These are phyloP conservation scores for Lentinula sp. DNA, from an alignment of 768 basidiomycete species.

Conservation along the genomic window DNA sequence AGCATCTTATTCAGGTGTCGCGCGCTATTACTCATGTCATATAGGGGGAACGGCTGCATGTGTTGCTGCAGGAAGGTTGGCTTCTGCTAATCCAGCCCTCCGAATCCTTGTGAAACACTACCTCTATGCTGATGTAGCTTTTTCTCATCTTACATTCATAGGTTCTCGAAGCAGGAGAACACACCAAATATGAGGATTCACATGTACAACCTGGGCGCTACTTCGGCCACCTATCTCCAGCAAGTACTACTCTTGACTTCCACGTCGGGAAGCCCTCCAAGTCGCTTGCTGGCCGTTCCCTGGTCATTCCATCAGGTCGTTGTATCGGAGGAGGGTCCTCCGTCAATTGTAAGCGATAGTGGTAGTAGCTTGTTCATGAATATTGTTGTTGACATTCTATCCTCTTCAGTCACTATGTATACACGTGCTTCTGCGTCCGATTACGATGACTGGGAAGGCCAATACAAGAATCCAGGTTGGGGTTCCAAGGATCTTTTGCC, in stretches of 20 bases:
- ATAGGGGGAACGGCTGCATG: conserved; percentile 30
- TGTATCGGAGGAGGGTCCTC: conserved; percentile 42
- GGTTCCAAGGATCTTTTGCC: conserved; percentile 36
- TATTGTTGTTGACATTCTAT: not conserved
- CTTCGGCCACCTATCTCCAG: conserved; percentile 23
- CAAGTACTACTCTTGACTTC: conserved; percentile 26
- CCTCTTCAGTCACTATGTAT: conserved; percentile 26
- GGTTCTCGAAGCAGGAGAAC: conserved; percentile 34
- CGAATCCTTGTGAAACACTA: conserved; percentile 26
- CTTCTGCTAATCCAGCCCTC: conserved; percentile 28
- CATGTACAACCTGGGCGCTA: conserved; percentile 38
- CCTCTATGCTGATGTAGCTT: not conserved
- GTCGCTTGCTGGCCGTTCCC: conserved; percentile 23
- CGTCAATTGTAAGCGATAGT: conserved; percentile 32
- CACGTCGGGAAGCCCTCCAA: conserved; percentile 26
- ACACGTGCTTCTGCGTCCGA: conserved; percentile 38
- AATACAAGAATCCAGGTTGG: conserved; percentile 36
- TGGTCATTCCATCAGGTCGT: conserved; percentile 25
- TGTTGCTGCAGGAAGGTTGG: conserved; percentile 31
- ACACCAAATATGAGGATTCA: conserved; percentile 23
- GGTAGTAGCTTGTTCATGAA: no score
- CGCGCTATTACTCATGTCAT: not conserved
- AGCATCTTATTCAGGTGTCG: not conserved
- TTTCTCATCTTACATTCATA: not conserved
- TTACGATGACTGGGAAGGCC: conserved; percentile 38